Base-by-base conservation (phyloP, 2,329 filamentous ascomycete genomes). In the Paraconiothyrium brasiliense region DNA sequence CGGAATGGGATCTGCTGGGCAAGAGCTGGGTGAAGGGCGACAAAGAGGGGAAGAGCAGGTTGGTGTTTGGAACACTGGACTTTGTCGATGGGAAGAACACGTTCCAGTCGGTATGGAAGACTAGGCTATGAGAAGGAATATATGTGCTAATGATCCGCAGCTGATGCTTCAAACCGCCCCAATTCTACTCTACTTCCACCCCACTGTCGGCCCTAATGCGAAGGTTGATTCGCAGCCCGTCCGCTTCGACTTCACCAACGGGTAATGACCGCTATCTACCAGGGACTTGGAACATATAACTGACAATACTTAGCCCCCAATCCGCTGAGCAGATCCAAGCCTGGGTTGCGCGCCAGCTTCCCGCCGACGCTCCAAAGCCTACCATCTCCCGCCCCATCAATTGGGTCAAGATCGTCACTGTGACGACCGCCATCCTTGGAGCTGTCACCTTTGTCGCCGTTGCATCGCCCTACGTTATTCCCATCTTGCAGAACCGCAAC, bases 161-260 rank as follows among this genome's bases (percentile, higher is more conserved):
- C 87, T 98, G 70, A 90, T 92, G 80, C 89, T 99, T 46, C 92
- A 97, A 89, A 97, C 94, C 50, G 95, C 95, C 7, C 95, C 95
- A 1, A 90, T 98, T 43, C 85, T 99, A 47, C 83, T 97, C 48
- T 83, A 97, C 68, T 98, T 95, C 84, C 92, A 88, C 64, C 93
- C 95, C 27, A 97, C 94, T 5, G 81, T 85, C 59, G 95, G 95
- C 20, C 90, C 92, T 30, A 87, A 93, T 78, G 93, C 94, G 55
- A 90, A 87, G 67, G 74, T 87, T 49, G 87, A 90, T 59, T 80
- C 83, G 55, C 87, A 91, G 16, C 92, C 94, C 35, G 69, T 90
- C 47, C 89, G 93, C 81, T 95, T 91, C 76, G 94, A 98, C 78
- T 98, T 99, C 74, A 90, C 86, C 43, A 86, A 81, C 68, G 93